Conservation (phyloP, 2,329 filamentous ascomycete species). For the Aspergillus sp. region DNA sequence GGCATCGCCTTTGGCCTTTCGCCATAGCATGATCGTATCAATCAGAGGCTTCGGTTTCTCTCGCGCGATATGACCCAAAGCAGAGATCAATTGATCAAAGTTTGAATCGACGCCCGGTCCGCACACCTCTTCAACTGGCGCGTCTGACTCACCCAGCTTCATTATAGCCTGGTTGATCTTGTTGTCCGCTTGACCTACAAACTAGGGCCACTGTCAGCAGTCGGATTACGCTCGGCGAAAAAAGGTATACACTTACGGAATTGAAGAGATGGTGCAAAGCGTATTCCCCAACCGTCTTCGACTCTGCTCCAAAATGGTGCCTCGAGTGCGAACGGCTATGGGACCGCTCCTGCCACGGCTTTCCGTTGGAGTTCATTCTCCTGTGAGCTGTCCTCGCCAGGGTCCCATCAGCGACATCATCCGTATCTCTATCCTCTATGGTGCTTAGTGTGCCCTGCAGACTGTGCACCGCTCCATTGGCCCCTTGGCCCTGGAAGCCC, state of each 20-base stretch:
- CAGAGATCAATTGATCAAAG: conserved; percentile 92
- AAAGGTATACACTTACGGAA: conserved; percentile 60
- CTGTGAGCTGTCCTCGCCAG: conserved; percentile 35
- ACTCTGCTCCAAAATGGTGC: conserved; percentile 65
- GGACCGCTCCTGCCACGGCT: conserved; percentile 68
- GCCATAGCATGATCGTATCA: conserved; percentile 97
- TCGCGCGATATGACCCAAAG: conserved; percentile 89
- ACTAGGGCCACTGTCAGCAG: conserved; percentile 54
- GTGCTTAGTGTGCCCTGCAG: conserved; percentile 36
- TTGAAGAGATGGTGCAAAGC: conserved; percentile 95
- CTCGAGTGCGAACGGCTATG: conserved; percentile 76
- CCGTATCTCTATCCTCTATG: conserved; percentile 42
- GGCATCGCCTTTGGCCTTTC: conserved; percentile 91
- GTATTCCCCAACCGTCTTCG: conserved; percentile 96
- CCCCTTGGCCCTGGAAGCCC: conserved; percentile 37
- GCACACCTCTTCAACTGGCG: conserved; percentile 84
- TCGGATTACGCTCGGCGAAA: neutral
- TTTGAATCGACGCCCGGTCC: conserved; percentile 82
- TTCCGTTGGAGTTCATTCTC: conserved; percentile 61
- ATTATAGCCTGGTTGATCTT: conserved; percentile 89
- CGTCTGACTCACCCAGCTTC: conserved; percentile 75
- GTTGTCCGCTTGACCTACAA: conserved; percentile 94
- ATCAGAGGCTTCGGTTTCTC: conserved; percentile 94
- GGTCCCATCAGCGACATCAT: conserved; percentile 28
- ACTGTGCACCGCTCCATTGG: conserved; percentile 41